Conservation (phyloP, 768 basidiomycete species). For the Pulveroboletus ravenelii region DNA sequence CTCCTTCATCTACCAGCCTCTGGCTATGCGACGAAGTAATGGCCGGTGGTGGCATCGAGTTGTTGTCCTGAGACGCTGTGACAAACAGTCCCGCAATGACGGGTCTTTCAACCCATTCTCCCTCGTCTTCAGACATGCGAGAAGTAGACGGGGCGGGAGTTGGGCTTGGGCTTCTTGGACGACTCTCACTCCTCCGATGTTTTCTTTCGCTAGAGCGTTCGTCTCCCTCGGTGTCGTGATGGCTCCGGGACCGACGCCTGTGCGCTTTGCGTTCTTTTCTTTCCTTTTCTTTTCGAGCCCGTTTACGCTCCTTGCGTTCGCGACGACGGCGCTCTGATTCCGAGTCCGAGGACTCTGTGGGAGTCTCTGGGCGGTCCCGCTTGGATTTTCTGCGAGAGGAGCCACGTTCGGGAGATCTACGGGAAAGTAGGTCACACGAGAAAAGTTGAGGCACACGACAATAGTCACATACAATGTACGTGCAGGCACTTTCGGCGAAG, state of each 20-base stretch:
- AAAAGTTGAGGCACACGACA: not conserved
- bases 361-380: constrained; percentile 44
- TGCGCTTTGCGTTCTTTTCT: constrained; percentile 2
- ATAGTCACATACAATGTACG: constrained; percentile 47
- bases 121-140: constrained; percentile 40
- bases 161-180: constrained; percentile 31
- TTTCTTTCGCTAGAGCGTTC: constrained; percentile 25
- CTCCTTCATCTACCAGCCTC: constrained; percentile 18
- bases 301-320: constrained; percentile 59
- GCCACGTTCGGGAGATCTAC: constrained; percentile 55
- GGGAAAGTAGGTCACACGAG: not conserved
- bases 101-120: constrained; percentile 69
- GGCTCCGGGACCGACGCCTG: constrained; percentile 34
- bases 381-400: constrained; percentile 54
- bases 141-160: constrained; percentile 29
- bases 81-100: constrained; percentile 27
- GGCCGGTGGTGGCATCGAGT: constrained; percentile 22
- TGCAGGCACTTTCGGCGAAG: constrained; percentile 67
- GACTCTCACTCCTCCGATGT: constrained; percentile 31
- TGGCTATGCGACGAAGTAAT: constrained; percentile 15
- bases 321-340: constrained; percentile 57
- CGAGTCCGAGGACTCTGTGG: constrained; percentile 42
- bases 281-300: constrained; percentile 29
- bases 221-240: constrained; percentile 34
- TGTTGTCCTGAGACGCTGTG: constrained; percentile 17